phyloP scores from a whole-genome alignment of 805 yeast genomes.

The Candida vartiovaarae region DNA sequence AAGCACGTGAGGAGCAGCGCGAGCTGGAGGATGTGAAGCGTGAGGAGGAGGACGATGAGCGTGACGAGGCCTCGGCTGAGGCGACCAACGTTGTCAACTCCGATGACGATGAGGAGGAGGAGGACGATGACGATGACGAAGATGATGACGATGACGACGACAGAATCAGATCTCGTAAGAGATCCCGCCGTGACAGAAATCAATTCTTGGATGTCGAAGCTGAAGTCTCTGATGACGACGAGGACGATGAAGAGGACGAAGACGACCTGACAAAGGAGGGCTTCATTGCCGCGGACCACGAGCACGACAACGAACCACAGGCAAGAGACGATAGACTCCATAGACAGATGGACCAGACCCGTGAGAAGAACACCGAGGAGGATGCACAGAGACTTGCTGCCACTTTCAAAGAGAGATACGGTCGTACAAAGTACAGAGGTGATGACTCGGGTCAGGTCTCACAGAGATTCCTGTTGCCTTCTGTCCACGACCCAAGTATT shows the following conservation, averaged over 20 bases:
- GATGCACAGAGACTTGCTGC: conserved; percentile 94
- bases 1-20: conserved; percentile 16
- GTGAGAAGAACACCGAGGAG: conserved; percentile 82
- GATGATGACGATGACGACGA: conserved; percentile 45
- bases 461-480: conserved; percentile 87
- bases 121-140: conserved; percentile 36
- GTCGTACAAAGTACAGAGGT: conserved; percentile 83
- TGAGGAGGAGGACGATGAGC: conserved; percentile 19
- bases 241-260: conserved; percentile 90
- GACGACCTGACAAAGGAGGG: conserved; percentile 84
- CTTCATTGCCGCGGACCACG: conserved; percentile 65
- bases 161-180: conserved; percentile 37
- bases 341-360: conserved; percentile 82
- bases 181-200: conserved; percentile 50
- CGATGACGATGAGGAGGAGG: conserved; percentile 24
- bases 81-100: conserved; percentile 11
- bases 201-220: conserved; percentile 95
- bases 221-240: conserved; percentile 97
- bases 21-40: conserved; percentile 18
- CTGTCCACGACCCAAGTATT: conserved; percentile 92
- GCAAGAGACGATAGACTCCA: conserved; percentile 71
- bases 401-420: conserved; percentile 85
- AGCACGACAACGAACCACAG: conserved; percentile 45
- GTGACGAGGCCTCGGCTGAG: conserved; percentile 11
- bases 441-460: conserved; percentile 79